Evolutionary conservation across 2,329 filamentous ascomycete genomes (phyloP).

Genomic region (Ceratocystis albifundus): DNA sequence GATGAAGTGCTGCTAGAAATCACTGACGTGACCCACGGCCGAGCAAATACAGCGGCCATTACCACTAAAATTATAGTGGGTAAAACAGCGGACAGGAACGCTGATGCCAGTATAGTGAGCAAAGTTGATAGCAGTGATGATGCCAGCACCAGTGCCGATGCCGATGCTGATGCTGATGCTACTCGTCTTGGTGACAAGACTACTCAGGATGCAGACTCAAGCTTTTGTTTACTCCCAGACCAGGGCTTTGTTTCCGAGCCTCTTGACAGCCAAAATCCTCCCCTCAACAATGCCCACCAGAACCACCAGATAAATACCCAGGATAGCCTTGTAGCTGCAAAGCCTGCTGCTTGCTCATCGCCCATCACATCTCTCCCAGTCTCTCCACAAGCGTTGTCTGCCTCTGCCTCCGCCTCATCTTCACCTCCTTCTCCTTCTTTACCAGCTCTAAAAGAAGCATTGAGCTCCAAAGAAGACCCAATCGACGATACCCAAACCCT

Average conservation of each 20-base stretch:
- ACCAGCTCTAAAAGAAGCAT: too few relatives aligned
- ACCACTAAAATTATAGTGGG: constrained; percentile 17
- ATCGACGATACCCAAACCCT: constrained; percentile 24
- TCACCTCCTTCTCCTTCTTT: background rate
- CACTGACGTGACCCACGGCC: constrained; percentile 15
- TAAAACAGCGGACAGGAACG: constrained; percentile 11
- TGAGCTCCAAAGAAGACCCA: constrained; percentile 30
- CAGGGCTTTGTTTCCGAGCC: background rate
- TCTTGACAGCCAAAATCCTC: constrained; percentile 13
- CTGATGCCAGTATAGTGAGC: constrained; percentile 27
- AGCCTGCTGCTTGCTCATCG: background rate
- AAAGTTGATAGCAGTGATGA: constrained; percentile 31
- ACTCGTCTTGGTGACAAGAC: background rate
- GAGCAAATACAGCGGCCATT: constrained; percentile 22
- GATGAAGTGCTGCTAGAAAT: constrained; percentile 10
- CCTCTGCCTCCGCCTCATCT: too few relatives aligned
- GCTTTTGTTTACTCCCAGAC: constrained; percentile 35
- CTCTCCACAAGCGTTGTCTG: too few relatives aligned
- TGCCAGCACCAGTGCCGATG: constrained; percentile 23
- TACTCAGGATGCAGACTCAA: constrained; percentile 30
- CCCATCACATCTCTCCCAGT: too few relatives aligned
- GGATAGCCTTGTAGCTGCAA: background rate
- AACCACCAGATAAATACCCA: constrained; percentile 10
- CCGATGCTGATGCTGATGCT: background rate
- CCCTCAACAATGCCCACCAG: constrained; percentile 19